Conservation (phyloP, 73 alveolate species). For the Uronychia setigera region DNA sequence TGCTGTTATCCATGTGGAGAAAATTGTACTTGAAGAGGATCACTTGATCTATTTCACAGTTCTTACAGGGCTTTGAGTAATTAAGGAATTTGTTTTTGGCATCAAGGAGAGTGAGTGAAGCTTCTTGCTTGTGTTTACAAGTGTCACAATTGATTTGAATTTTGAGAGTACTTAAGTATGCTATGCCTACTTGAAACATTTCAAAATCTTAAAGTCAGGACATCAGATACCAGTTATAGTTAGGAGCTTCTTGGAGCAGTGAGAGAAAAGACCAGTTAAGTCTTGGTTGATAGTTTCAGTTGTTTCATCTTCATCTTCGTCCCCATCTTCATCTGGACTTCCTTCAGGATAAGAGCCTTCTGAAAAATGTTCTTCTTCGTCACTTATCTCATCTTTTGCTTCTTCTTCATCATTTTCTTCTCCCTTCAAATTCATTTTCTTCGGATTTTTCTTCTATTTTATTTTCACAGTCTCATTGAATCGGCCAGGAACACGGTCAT, state of each 20-base stretch:
- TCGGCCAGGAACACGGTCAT: not conserved
- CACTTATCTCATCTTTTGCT: not conserved
- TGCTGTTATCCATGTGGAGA: not conserved
- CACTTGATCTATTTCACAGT: not conserved
- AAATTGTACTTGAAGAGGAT: not conserved
- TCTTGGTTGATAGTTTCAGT: not conserved
- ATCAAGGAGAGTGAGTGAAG: not conserved
- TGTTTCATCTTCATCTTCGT: constrained; percentile 2
- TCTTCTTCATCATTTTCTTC: not conserved
- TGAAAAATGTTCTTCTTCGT: not conserved
- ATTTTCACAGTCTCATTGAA: not conserved
- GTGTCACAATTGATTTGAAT: not conserved
- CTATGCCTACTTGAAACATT: not conserved
- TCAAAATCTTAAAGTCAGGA: not conserved
- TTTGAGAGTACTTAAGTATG: not conserved
- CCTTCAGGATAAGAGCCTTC: not conserved
- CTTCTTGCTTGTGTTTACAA: not conserved
- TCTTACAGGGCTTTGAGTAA: not conserved
- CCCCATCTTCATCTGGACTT: not conserved
- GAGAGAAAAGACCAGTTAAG: not conserved
- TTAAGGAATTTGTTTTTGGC: not conserved
- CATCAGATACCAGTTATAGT: not conserved
- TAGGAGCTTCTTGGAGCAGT: not conserved
- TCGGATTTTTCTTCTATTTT: not conserved
- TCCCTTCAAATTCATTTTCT: not conserved